Base-by-base conservation (phyloP, 225 moss, liverwort and hornwort species). In the Rhytidiadelphus loreus region DNA sequence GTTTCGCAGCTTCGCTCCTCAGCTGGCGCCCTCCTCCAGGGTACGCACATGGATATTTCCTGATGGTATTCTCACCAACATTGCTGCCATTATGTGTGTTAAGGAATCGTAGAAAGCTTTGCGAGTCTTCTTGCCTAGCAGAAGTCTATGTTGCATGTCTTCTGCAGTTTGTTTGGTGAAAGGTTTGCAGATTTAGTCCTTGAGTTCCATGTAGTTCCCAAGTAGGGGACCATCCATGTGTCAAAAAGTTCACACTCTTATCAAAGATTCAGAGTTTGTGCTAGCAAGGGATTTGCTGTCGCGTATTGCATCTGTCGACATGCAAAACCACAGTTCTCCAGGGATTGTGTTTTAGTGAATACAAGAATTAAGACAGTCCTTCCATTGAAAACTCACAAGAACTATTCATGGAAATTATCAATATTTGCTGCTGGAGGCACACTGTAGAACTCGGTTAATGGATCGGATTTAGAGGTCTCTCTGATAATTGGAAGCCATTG, bases 31-130 rank as follows among this genome's bases (percentile, higher is more conserved):
- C 94, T 95, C 83, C 93, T 98, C 92, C 95, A 98, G 95, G 98
- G 97, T 96, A 97, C 91, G 96, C 97, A 94, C 92, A 97, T 96
- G 96, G 94, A 97, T 92, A 91, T 95, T 91, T 95, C 96, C 93
- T 96, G 93, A 95, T 88, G 93, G 91, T 92, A 90, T 83, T 90
- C 62, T 87, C 86, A 81, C 84, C 82, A 82, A 90, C 91, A 85
- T 88, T 81, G 88, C 86, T 91, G 84, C 93, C 84, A 46, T 85
- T 83, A 28, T 68, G n/a, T 50, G 48, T 30, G 18, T 81, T 25
- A 77, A 70, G 69, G 65, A 80, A 60, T 53, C 60, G 12, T 63
- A 68, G 59, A 52, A 44, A 44, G 23, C 39, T 66, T 77, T 35
- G 60, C 18, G 18, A 88, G 58, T 46, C 58, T 66, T 59, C 37